A percentile compares a stretch with the other conserved stretches of the same genome.
phyloP scores from a whole-genome alignment of 1,284 basidiomycete species.

The Ceratobasidium theobromae region DNA sequence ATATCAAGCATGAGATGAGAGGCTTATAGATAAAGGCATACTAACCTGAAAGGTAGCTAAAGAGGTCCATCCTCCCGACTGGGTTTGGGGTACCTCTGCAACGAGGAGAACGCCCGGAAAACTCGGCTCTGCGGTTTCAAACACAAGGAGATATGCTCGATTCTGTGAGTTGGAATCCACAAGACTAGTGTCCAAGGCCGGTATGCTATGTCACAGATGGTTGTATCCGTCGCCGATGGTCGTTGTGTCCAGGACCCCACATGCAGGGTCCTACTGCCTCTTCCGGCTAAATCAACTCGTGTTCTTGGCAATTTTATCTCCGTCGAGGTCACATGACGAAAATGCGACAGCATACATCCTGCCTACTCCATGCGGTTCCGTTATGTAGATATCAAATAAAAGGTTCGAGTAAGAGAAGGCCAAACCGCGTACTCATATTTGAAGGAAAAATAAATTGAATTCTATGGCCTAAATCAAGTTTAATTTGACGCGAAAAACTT shows the following conservation, averaged over 20 bases:
- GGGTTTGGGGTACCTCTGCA: slow-evolving; percentile 29
- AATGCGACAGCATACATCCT: too few relatives aligned
- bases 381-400: too few relatives aligned
- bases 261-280: slow-evolving; percentile 21
- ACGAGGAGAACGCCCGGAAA: slow-evolving; percentile 16
- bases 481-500: too few relatives aligned
- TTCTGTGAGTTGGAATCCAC: neutral
- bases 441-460: too few relatives aligned
- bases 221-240: slow-evolving; percentile 5
- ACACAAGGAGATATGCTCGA: neutral
- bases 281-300: slow-evolving; percentile 20
- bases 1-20: neutral
- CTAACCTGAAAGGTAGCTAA: slow-evolving; percentile 27
- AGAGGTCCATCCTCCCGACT: slow-evolving; percentile 26
- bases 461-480: too few relatives aligned
- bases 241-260: slow-evolving; percentile 28
- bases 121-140: neutral
- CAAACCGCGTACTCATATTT: too few relatives aligned
- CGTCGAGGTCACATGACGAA: neutral
- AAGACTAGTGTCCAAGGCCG: neutral
- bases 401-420: too few relatives aligned
- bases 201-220: neutral
- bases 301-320: neutral
- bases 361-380: too few relatives aligned
- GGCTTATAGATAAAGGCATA: neutral